These are phyloP conservation scores for Arthrobotrys entomopaga DNA, from an alignment of 2,329 filamentous ascomycete species.

Conservation along the genomic window DNA sequence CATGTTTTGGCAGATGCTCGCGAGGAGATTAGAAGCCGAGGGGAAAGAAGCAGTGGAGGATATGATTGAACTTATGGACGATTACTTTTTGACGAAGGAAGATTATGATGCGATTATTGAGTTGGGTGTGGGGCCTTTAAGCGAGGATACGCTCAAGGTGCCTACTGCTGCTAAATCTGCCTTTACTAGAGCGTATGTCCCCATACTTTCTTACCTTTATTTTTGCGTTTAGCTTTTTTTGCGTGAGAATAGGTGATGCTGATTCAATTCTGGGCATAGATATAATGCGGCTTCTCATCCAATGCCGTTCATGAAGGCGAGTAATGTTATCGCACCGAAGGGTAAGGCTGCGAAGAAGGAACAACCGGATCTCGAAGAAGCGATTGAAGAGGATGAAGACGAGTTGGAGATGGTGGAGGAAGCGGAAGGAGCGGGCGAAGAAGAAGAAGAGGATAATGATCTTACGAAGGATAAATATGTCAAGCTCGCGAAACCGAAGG, in stretches of 20 bases:
- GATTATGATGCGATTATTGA: conserved; percentile 95
- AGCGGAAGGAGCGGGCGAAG: conserved; percentile 69
- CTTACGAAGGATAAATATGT: conserved; percentile 96
- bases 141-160: conserved; percentile 78
- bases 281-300: conserved; percentile 90
- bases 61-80: conserved; percentile 95
- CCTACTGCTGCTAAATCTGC: conserved; percentile 85
- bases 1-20: conserved; percentile 81
- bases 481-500: conserved; percentile 82
- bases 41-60: conserved; percentile 84
- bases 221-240: neutral
- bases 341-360: conserved; percentile 76
- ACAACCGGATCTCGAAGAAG: conserved; percentile 93
- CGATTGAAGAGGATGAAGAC: conserved; percentile 88
- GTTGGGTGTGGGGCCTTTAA: conserved; percentile 85
- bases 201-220: conserved; percentile 5
- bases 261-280: conserved; percentile 63
- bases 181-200: conserved; percentile 86
- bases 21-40: conserved; percentile 77
- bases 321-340: conserved; percentile 66
- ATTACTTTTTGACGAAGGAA: conserved; percentile 92
- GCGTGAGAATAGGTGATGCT: conserved; percentile 5
- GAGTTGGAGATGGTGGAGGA: conserved; percentile 71
- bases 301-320: conserved; percentile 95
- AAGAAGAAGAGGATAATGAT: conserved; percentile 81